These are phyloP conservation scores for Calonectria pseudoturangicola DNA, from an alignment of 2,329 filamentous ascomycete species.

Conservation along the genomic window DNA sequence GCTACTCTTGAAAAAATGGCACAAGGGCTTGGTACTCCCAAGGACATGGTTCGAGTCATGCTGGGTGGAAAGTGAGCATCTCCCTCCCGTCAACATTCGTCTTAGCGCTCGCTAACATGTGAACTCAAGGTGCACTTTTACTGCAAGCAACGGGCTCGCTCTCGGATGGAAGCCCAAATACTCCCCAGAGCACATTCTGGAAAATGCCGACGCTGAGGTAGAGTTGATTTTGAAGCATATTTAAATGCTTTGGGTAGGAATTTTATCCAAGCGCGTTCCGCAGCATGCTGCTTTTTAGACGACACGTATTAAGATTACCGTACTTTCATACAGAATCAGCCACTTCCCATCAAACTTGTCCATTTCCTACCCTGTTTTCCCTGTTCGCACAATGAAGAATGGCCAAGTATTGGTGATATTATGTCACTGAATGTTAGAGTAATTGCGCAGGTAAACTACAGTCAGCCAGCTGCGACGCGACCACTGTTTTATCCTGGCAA, in stretches of 20 bases:
- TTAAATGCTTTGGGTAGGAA: background rate
- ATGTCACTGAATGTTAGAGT: no score
- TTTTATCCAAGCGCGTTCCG: background rate
- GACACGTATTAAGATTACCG: background rate
- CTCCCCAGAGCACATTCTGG: conserved; percentile 66
- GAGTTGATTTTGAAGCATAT: conserved; percentile 48
- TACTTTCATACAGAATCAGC: no score
- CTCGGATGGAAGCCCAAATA: conserved; percentile 69
- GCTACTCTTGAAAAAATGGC: conserved; percentile 63
- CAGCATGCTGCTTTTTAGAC: background rate
- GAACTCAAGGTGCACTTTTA: conserved; percentile 57
- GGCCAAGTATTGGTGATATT: no score
- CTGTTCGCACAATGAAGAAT: no score
- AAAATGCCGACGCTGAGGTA: conserved; percentile 67
- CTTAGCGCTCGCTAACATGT: conserved; percentile 62
- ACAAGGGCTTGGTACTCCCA: conserved; percentile 41
- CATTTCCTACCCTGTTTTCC: no score
- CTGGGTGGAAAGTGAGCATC: conserved; percentile 33
- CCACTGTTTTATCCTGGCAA: no score
- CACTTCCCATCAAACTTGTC: no score
- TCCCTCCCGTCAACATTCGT: background rate
- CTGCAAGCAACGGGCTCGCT: conserved; percentile 64
- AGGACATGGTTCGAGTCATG: conserved; percentile 23
- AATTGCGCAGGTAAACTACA: no score
- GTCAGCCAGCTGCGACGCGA: no score